These are phyloP conservation scores for Mycena latifolia DNA, from an alignment of 768 basidiomycete species.

Conservation along the genomic window DNA sequence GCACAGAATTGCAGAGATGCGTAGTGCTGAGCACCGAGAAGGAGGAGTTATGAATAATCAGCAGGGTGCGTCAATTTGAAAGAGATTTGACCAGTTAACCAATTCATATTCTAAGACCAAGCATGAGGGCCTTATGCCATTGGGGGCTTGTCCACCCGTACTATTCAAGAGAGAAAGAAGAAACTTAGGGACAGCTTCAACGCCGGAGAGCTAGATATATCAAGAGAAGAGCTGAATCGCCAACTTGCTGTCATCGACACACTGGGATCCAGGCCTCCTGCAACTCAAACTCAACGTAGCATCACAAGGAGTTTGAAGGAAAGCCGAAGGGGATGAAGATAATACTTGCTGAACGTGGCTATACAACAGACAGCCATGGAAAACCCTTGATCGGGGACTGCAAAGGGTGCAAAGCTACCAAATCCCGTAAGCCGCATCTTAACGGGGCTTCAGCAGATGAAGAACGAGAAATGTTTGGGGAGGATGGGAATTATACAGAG, in stretches of 20 bases:
- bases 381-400: no score
- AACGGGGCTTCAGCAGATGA: no score
- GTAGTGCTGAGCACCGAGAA: neutral
- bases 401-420: no score
- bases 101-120: neutral
- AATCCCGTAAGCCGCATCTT: no score
- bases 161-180: slow-evolving; percentile 1
- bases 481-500: no score
- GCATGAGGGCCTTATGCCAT: neutral
- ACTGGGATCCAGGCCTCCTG: neutral
- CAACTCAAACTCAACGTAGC: no score
- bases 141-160: slow-evolving; percentile 4
- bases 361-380: no score
- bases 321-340: no score
- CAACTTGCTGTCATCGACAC: neutral
- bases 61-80: neutral
- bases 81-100: no score
- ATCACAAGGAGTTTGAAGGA: no score
- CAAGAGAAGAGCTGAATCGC: neutral
- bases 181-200: slow-evolving; percentile 7
- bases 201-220: neutral
- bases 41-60: neutral
- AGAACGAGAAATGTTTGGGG: no score
- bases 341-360: no score
- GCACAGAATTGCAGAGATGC: slow-evolving; percentile 3